These are phyloP conservation scores for Botryosphaeria dothidea DNA, from an alignment of 2,329 filamentous ascomycete genomes.

Conservation along the genomic window DNA sequence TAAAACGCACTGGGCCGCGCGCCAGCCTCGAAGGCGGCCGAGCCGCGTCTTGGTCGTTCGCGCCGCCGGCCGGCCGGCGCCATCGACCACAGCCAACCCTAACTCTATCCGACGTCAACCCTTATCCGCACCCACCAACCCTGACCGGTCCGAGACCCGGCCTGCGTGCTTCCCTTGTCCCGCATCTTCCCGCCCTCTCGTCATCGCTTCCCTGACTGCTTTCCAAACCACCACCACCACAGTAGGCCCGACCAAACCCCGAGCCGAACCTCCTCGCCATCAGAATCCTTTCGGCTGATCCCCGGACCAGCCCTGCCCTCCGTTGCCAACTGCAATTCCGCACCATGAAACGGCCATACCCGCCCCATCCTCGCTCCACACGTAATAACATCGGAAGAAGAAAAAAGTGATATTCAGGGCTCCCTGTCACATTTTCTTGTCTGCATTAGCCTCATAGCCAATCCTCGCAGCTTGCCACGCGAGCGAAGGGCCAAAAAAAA, in stretches of 20 bases:
- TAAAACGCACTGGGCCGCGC: neutral
- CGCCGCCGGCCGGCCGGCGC: neutral
- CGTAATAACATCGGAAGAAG: too few species aligned
- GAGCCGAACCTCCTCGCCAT: neutral
- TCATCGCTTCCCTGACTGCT: neutral
- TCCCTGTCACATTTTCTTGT: too few species aligned
- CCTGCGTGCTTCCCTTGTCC: neutral
- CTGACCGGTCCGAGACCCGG: neutral
- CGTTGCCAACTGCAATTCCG: too few species aligned
- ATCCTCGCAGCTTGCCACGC: neutral
- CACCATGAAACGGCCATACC: neutral
- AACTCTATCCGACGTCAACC: too few species aligned
- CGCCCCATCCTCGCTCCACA: neutral
- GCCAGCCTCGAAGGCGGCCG: neutral
- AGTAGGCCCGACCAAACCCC: neutral
- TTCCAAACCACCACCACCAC: neutral
- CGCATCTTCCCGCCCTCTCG: neutral
- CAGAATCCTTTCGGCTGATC: neutral
- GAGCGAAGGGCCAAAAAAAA: neutral
- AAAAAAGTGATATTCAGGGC: too few species aligned
- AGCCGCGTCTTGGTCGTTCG: neutral
- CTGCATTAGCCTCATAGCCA: neutral
- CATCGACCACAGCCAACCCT: too few species aligned
- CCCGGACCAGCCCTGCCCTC: neutral
- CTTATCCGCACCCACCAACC: too few species aligned